Conservation (phyloP, 441 rosid genomes). For the Euphorbia schlechtendalii region DNA sequence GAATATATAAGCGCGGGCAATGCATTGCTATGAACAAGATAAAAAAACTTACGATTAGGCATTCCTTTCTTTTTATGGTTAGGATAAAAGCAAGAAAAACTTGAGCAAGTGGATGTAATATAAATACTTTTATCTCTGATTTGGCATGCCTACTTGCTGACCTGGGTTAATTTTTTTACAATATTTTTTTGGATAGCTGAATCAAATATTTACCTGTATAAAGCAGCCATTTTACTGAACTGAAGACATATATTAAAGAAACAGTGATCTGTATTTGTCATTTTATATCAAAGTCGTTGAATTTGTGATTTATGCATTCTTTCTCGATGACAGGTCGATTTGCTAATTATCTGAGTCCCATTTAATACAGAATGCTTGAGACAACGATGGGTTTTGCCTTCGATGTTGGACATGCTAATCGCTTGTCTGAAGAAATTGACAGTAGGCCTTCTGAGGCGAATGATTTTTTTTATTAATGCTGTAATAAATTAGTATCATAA, state of each 20-base stretch:
- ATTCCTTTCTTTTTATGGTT: background rate
- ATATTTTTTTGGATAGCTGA: background rate
- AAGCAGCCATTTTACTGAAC: background rate
- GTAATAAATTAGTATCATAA: background rate
- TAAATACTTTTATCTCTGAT: background rate
- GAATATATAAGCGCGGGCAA: background rate
- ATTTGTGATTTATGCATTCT: background rate
- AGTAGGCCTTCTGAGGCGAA: conserved; percentile 16
- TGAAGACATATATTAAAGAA: no score
- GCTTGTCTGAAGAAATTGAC: conserved; percentile 7
- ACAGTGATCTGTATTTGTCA: background rate
- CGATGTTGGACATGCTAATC: conserved; percentile 11
- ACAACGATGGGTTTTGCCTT: background rate
- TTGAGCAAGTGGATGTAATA: background rate
- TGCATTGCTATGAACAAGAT: background rate
- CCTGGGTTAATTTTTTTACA: no score
- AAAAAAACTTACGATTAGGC: background rate
- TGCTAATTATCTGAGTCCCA: conserved; percentile 73
- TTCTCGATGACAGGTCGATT: conserved; percentile 52
- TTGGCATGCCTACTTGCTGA: background rate
- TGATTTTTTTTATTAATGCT: background rate
- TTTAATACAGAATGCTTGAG: conserved; percentile 29
- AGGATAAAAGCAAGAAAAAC: background rate
- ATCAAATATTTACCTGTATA: background rate
- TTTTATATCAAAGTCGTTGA: background rate